Conservation (phyloP, 2,329 filamentous ascomycete species). For the Aureobasidium zeae region DNA sequence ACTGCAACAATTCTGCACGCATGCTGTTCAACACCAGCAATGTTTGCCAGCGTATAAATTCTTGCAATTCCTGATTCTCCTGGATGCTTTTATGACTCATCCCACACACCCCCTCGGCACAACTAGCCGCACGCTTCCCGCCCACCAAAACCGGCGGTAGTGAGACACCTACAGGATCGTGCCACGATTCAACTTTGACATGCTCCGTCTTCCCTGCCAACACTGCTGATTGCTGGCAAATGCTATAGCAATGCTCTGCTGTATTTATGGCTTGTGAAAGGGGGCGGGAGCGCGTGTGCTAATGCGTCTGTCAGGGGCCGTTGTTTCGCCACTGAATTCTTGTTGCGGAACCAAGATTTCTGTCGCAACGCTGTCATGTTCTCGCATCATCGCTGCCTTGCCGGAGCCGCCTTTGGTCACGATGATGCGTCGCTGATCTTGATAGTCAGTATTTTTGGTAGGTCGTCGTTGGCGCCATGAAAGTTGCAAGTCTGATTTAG, state of each 20-base stretch:
- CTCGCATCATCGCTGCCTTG: no score
- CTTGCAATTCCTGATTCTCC: no score
- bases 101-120: constrained; percentile 2
- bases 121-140: constrained; percentile 10
- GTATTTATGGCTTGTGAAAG: neutral
- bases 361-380: no score
- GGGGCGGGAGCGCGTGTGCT: neutral
- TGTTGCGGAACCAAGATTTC: constrained; percentile 7
- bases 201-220: neutral
- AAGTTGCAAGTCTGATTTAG: no score
- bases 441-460: no score
- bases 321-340: constrained; percentile 7
- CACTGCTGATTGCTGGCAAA: neutral
- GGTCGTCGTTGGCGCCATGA: no score
- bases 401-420: no score
- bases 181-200: neutral
- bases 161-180: constrained; percentile 9
- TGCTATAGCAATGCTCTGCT: neutral
- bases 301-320: constrained; percentile 10
- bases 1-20: no score
- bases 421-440: no score
- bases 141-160: constrained; percentile 10
- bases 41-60: no score
- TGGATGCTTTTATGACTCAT: constrained; percentile 15
- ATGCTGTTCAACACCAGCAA: neutral